Percentiles rank a stretch among this genome's conserved stretches.
These are phyloP conservation scores for Fusarium sp. DNA, from an alignment of 2,329 filamentous ascomycete genomes.

Conservation along the genomic window DNA sequence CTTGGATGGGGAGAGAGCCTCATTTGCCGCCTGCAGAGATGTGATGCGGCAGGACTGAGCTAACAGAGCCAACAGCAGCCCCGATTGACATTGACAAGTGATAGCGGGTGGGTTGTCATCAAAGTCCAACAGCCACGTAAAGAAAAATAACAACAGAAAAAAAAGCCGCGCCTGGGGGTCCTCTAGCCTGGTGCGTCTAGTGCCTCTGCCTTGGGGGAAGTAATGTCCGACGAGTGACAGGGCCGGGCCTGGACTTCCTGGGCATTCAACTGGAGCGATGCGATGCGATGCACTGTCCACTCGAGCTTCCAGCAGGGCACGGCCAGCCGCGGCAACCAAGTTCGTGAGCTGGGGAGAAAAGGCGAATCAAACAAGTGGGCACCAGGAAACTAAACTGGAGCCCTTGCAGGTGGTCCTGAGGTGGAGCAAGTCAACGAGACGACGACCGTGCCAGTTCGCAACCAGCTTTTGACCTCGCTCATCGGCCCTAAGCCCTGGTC, in stretches of 20 bases:
- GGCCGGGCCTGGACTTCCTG: conserved; percentile 30
- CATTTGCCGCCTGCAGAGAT: conserved; percentile 35
- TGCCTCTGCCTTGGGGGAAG: conserved; percentile 26
- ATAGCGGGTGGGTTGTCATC: conserved; percentile 44
- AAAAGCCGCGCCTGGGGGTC: conserved; percentile 38
- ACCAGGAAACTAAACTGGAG: conserved; percentile 26
- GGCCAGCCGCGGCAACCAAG: conserved; percentile 43
- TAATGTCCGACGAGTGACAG: conserved; percentile 45
- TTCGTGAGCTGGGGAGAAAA: conserved; percentile 25
- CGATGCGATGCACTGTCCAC: conserved; percentile 12
- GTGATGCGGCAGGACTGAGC: background rate
- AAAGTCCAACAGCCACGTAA: conserved; percentile 40
- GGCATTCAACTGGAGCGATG: conserved; percentile 29
- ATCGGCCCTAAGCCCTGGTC: conserved; percentile 36
- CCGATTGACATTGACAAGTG: conserved; percentile 36
- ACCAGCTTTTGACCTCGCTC: conserved; percentile 32
- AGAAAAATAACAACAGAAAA: conserved; percentile 34
- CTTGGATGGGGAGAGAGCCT: conserved; percentile 35
- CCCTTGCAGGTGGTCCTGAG: conserved; percentile 13
- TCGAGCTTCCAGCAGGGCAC: conserved; percentile 28
- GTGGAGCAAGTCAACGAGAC: conserved; percentile 27
- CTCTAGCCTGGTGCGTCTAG: conserved; percentile 30
- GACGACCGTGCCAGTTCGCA: conserved; percentile 24
- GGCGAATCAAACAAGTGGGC: conserved; percentile 37
- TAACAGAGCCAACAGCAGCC: conserved; percentile 26